Percentiles rank a stretch among this genome's conserved stretches.
phyloP scores from a whole-genome alignment of 2,329 filamentous ascomycete species.

The Colletotrichum orchidophilum region DNA sequence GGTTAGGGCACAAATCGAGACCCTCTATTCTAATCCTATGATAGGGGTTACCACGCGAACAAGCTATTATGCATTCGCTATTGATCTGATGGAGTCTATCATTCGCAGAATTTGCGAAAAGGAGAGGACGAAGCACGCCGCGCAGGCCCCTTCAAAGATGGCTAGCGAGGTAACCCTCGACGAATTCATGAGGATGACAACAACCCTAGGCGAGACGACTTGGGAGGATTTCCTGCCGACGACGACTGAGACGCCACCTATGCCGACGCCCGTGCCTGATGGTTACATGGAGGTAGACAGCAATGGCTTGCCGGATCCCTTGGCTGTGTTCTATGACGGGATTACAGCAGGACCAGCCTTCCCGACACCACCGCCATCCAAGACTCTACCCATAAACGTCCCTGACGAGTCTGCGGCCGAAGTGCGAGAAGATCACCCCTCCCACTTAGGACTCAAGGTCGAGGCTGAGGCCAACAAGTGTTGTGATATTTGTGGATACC shows the following conservation, averaged over 20 bases:
- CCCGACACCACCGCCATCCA: background rate
- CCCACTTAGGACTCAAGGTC: slow-evolving; percentile 41
- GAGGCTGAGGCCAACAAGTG: slow-evolving; percentile 55
- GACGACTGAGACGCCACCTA: background rate
- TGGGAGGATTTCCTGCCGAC: background rate
- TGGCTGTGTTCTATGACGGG: background rate
- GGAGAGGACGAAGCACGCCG: background rate
- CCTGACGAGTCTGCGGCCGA: background rate
- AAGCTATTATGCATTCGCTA: slow-evolving; percentile 52
- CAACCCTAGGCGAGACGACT: slow-evolving; percentile 7
- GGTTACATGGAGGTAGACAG: background rate
- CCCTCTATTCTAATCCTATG: slow-evolving; percentile 47
- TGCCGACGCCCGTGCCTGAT: background rate
- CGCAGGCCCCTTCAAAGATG: background rate
- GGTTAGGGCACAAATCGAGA: slow-evolving; percentile 53
- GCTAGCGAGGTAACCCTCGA: slow-evolving; percentile 14
- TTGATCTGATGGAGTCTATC: slow-evolving; percentile 52
- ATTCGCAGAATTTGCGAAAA: slow-evolving; percentile 41
- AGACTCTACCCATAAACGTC: background rate
- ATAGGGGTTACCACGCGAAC: slow-evolving; percentile 42
- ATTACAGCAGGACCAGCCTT: background rate
- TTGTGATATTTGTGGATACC: slow-evolving; percentile 64
- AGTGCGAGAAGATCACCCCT: slow-evolving; percentile 9
- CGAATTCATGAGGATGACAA: slow-evolving; percentile 31
- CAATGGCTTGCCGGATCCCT: background rate